Evolutionary conservation across 441 rosid genomes (phyloP).

Genomic region (Biscutella laevigata): DNA sequence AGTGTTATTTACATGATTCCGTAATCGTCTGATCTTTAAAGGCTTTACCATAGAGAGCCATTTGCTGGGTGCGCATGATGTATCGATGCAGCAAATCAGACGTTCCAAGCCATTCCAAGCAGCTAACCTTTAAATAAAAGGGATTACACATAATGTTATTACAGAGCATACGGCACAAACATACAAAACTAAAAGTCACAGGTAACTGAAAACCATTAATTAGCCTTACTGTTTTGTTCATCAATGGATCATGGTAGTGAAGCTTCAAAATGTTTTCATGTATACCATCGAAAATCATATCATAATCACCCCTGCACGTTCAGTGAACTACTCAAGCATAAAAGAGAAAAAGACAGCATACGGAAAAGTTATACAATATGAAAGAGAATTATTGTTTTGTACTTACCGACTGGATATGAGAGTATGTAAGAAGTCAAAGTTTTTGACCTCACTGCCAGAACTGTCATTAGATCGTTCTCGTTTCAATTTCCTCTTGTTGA

Average conservation of each 20-base stretch:
- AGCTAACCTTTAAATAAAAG: slow-evolving; percentile 49
- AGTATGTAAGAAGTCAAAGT: slow-evolving; percentile 55
- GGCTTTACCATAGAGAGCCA: slow-evolving; percentile 59
- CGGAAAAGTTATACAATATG: neutral
- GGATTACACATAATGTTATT: slow-evolving; percentile 3
- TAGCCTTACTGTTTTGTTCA: slow-evolving; percentile 84
- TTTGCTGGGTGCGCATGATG: slow-evolving; percentile 66
- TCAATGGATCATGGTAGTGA: slow-evolving; percentile 85
- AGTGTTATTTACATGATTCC: neutral
- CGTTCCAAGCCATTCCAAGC: slow-evolving; percentile 63
- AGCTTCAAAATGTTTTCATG: slow-evolving; percentile 86
- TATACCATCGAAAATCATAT: slow-evolving; percentile 74
- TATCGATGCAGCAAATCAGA: slow-evolving; percentile 72
- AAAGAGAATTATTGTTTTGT: neutral
- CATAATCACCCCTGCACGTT: slow-evolving; percentile 85
- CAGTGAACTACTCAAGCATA: slow-evolving; percentile 23
- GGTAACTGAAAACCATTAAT: slow-evolving; percentile 15
- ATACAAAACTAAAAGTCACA: slow-evolving; percentile 17
- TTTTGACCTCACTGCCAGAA: slow-evolving; percentile 34
- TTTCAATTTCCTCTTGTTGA: slow-evolving; percentile 68
- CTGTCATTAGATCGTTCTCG: slow-evolving; percentile 31
- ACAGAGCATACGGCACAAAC: slow-evolving; percentile 13
- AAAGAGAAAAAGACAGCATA: slow-evolving; percentile 7
- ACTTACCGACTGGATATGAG: slow-evolving; percentile 70
- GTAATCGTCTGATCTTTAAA: neutral